Evolutionary conservation across 805 yeast genomes (phyloP).

Genomic region (Pichia deserticola): DNA sequence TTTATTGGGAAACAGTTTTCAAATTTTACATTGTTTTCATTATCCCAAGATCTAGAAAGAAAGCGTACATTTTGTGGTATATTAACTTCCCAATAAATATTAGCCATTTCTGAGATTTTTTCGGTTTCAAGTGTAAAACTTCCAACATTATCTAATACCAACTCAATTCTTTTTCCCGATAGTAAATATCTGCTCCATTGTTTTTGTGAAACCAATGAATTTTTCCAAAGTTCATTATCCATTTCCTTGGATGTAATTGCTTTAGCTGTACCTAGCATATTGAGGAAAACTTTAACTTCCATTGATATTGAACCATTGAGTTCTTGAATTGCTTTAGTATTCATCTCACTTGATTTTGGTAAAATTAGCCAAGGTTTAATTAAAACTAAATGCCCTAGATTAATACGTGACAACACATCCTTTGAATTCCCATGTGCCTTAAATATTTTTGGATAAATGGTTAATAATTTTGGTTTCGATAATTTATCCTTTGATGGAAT

Average conservation of each 20-base stretch:
- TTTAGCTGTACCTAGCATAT: slow-evolving; percentile 1
- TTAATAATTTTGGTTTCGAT: neutral
- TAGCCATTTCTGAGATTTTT: neutral
- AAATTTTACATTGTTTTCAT: neutral
- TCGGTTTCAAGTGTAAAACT: neutral
- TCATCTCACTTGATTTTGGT: neutral
- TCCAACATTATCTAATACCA: slow-evolving; percentile 7
- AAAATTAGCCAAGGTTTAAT: slow-evolving; percentile 6
- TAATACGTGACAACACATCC: neutral
- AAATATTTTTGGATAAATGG: neutral
- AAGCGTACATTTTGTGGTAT: neutral
- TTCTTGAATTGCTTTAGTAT: neutral
- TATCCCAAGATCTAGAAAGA: neutral
- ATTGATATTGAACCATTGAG: neutral
- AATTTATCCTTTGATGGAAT: neutral
- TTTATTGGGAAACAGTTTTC: neutral
- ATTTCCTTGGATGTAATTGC: neutral
- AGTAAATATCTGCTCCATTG: slow-evolving; percentile 1
- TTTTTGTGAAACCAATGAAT: neutral
- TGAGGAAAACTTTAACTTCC: neutral
- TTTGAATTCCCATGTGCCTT: neutral
- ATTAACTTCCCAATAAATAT: slow-evolving; percentile 6
- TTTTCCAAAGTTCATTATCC: too few species aligned
- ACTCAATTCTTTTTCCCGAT: neutral
- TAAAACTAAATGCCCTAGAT: neutral